Evolutionary conservation across 352 stramenopile genomes (phyloP).

Genomic region (Phytophthora gonapodyides): DNA sequence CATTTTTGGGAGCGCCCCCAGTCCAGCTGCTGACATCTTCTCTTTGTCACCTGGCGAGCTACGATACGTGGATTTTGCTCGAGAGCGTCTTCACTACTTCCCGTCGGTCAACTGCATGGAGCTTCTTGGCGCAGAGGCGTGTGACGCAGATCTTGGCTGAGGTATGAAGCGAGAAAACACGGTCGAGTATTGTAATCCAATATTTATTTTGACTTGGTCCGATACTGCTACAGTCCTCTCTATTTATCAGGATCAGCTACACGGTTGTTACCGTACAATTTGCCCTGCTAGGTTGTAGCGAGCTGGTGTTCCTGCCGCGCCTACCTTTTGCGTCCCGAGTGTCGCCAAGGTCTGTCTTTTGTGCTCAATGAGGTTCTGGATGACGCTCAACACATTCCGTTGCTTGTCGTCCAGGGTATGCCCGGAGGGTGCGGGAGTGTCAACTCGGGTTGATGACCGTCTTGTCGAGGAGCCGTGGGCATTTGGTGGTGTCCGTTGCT

Average conservation of each 20-base stretch:
- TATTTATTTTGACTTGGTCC: conserved; percentile 37
- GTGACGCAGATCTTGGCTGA: conserved; percentile 57
- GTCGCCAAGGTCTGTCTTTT: conserved; percentile 72
- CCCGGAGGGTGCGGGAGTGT: conserved; percentile 1
- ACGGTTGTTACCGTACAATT: conserved; percentile 23
- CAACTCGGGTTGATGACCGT: conserved; percentile 7
- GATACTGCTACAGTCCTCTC: not conserved
- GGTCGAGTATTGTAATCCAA: conserved; percentile 24
- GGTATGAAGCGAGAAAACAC: conserved; percentile 5
- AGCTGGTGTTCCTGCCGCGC: conserved; percentile 10
- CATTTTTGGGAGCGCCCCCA: conserved; percentile 35
- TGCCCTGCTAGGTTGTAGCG: conserved; percentile 25
- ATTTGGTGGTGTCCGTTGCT: conserved; percentile 13
- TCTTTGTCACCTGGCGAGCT: conserved; percentile 48
- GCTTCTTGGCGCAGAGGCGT: conserved; percentile 58
- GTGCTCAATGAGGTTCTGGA: conserved; percentile 82
- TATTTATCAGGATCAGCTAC: not conserved
- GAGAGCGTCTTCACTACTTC: conserved; percentile 74
- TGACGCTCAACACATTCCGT: conserved; percentile 67
- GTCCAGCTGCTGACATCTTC: conserved; percentile 13
- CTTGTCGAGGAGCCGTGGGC: conserved; percentile 4
- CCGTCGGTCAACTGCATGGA: conserved; percentile 81
- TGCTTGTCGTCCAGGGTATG: conserved; percentile 57
- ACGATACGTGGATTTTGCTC: conserved; percentile 50
- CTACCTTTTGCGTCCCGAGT: conserved; percentile 37